phyloP scores from a whole-genome alignment of 495 filamentous ascomycete species.

The Daldinia caldariorum region DNA sequence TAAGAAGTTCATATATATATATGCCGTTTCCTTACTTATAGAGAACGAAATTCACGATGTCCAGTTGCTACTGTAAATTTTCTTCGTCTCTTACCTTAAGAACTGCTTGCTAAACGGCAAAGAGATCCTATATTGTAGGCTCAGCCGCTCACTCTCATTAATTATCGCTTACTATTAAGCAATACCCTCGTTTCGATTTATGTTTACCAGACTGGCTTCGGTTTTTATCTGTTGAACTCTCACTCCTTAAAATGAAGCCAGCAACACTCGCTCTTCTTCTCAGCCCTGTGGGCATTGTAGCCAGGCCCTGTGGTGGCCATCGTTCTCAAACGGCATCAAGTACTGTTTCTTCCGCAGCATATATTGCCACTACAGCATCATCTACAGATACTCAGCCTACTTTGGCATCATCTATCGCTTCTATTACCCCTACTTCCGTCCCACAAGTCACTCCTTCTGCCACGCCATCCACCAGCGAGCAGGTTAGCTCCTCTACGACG shows the following conservation, averaged over 20 bases:
- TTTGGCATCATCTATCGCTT: background rate
- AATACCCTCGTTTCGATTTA: background rate
- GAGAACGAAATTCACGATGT: constrained; percentile 14
- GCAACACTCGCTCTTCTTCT: constrained; percentile 31
- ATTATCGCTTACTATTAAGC: background rate
- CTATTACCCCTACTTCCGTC: background rate
- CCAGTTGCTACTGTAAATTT: background rate
- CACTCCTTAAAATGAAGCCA: constrained; percentile 30
- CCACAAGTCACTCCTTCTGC: background rate
- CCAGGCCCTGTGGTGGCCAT: constrained; percentile 33
- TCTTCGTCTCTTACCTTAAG: constrained; percentile 9
- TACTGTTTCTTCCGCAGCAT: background rate
- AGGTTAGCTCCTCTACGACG: background rate
- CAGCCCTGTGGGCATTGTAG: constrained; percentile 34
- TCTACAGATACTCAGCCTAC: background rate
- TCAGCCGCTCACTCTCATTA: constrained; percentile 1
- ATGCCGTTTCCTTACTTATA: background rate
- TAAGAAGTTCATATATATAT: constrained; percentile 17
- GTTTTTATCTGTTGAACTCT: background rate
- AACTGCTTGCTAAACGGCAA: constrained; percentile 4
- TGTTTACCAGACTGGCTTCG: background rate
- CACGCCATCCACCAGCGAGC: background rate
- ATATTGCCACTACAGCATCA: background rate
- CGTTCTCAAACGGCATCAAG: constrained; percentile 20
- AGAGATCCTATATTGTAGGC: background rate